Evolutionary conservation across 2,329 filamentous ascomycete genomes (phyloP), one percentile per base, ranked within the genome.

Genomic region (Davidsoniella neocaledoniae): DNA sequence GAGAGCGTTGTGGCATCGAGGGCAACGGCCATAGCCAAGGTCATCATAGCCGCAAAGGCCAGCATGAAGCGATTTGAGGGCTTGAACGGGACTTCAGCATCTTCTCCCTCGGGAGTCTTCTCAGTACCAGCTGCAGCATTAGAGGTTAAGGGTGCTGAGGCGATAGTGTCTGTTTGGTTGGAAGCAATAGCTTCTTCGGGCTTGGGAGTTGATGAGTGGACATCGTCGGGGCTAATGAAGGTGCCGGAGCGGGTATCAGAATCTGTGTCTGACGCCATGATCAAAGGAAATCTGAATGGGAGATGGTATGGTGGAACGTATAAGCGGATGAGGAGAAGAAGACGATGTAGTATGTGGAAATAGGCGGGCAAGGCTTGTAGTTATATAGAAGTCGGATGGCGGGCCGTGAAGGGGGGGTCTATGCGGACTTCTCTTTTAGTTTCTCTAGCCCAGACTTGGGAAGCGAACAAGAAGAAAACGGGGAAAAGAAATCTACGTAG

Each of bases 1-100:
- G 60, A 57, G 2, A 58, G 58, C 29, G 64, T 59, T 21, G 50
- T 55, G 40, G 54, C 53, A 19, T 55, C 55, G 19, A 54, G 44
- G 21, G 52, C 46, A 3, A 77, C 74, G 64, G 79, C 77, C 16
- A 82, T 63, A 3, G 72, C 72, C 48, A 82, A 65, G 43, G 75
- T 5, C 33, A 52, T 37, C 33, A 79, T 63, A 37, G 73, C 71
- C 26, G 60, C 54, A 56, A 76, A 75, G 37, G 70, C 71, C 16
- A 74, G 62, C 17, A 64, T 55, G 56, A 73, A 71, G 21, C 61
- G 57, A 19, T 58, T 58, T 7, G 60, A 58, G 0, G 64, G 60
- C 23, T 58, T 59, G 59, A 62, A 64, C n/a, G 40, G 21, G 56
- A 42, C 23, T 43, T 49, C 29, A n/a, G 43, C 43, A 19, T 1